Evolutionary conservation across 2,329 filamentous ascomycete species (phyloP).

Genomic region (Passalora sequoiae): DNA sequence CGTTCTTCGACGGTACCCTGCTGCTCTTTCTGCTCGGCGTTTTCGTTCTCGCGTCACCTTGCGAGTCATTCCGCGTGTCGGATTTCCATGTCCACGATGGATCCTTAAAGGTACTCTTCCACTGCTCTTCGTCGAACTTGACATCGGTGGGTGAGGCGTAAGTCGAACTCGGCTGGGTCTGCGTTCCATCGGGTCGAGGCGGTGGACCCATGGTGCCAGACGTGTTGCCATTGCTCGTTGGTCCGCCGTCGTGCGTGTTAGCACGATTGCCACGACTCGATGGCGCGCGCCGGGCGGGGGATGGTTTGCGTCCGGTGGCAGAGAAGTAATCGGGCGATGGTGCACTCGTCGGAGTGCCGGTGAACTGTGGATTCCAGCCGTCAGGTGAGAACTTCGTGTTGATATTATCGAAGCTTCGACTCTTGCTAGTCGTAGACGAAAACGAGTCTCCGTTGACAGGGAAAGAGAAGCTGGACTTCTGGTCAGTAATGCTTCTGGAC

Average conservation of each 20-base stretch:
- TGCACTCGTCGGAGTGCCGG: conserved; percentile 11
- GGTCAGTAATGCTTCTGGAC: conserved; percentile 23
- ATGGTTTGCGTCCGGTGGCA: conserved; percentile 13
- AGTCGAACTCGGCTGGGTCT: conserved; percentile 5
- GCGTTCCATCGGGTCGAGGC: conserved; percentile 3
- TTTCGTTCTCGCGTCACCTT: conserved; percentile 30
- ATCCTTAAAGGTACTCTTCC: conserved; percentile 43
- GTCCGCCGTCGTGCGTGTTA: conserved; percentile 15
- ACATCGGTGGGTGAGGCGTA: conserved; percentile 11
- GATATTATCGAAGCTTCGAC: conserved; percentile 46
- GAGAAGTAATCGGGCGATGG: conserved; percentile 42
- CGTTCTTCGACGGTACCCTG: conserved; percentile 15
- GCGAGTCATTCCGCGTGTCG: conserved; percentile 8
- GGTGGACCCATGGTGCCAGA: conserved; percentile 8
- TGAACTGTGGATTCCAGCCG: conserved; percentile 45
- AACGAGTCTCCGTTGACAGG: conserved; percentile 26
- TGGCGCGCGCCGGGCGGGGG: conserved; percentile 14
- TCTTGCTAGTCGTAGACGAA: conserved; percentile 35
- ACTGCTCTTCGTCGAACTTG: conserved; percentile 41
- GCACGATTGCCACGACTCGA: conserved; percentile 12
- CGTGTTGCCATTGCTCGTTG: conserved; percentile 11
- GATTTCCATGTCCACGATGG: conserved; percentile 24
- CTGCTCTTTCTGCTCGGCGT: conserved; percentile 26
- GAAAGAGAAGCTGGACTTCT: conserved; percentile 30
- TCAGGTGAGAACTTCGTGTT: conserved; percentile 46